Evolutionary conservation across 2,329 filamentous ascomycete genomes (phyloP).

Genomic region (Hymenoscyphus fructigenus): DNA sequence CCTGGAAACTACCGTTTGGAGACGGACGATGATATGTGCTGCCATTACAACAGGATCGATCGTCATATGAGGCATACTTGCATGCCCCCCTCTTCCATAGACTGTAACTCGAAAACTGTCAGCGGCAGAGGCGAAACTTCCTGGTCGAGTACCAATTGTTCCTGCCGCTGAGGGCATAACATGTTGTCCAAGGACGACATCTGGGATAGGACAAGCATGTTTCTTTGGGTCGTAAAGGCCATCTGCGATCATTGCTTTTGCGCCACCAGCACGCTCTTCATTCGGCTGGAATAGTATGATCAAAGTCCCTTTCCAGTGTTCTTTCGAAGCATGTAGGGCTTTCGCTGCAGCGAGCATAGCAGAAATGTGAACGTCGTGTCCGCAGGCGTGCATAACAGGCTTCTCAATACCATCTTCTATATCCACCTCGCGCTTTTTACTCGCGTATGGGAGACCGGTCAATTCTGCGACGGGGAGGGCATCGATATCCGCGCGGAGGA

Average conservation of each 20-base stretch:
- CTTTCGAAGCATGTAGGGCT: constrained; percentile 45
- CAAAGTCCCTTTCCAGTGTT: constrained; percentile 59
- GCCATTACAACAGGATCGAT: constrained; percentile 50
- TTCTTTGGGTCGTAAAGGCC: constrained; percentile 46
- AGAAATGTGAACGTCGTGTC: constrained; percentile 65
- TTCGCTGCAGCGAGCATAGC: constrained; percentile 55
- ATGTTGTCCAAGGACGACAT: constrained; percentile 56
- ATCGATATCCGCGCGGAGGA: constrained; percentile 63
- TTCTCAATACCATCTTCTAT: constrained; percentile 46
- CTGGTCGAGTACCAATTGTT: constrained; percentile 36
- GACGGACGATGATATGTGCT: constrained; percentile 40
- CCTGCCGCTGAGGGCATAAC: constrained; percentile 45
- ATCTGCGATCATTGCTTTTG: constrained; percentile 61
- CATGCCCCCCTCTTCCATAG: constrained; percentile 46
- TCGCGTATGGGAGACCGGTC: constrained; percentile 56
- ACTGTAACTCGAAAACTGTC: constrained; percentile 41
- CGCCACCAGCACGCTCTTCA: constrained; percentile 63
- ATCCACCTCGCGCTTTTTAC: constrained; percentile 42
- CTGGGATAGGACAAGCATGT: constrained; percentile 51
- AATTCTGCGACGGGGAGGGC: constrained; percentile 57
- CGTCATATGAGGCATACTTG: constrained; percentile 40
- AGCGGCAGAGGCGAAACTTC: constrained; percentile 38
- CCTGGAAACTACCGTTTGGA: constrained; percentile 42
- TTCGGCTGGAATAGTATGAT: constrained; percentile 66
- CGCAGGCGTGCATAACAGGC: constrained; percentile 68